These are phyloP conservation scores for Lolium multiflorum DNA, from an alignment of 176 grass and related monocot species.

Conservation along the genomic window DNA sequence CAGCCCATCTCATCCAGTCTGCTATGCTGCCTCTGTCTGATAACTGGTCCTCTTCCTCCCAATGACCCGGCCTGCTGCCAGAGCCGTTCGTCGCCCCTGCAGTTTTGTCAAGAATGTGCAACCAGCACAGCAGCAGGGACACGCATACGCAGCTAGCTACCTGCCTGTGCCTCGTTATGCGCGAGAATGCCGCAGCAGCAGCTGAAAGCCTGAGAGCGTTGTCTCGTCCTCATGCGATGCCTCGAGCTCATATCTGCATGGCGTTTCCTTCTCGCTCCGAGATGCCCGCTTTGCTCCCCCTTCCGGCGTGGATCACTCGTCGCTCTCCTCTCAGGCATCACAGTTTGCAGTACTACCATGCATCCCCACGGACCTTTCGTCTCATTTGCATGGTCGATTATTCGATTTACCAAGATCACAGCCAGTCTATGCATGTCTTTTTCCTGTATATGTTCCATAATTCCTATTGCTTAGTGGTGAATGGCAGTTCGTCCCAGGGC, in stretches of 20 bases:
- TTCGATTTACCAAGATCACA: neutral
- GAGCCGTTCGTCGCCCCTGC: neutral
- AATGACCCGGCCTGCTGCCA: too few species aligned
- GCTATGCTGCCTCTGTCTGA: neutral
- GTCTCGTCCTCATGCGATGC: conserved; percentile 11
- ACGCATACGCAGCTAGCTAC: too few species aligned
- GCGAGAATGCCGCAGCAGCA: conserved; percentile 34
- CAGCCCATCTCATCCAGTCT: conserved; percentile 19
- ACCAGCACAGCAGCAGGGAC: neutral
- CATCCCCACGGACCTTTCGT: neutral
- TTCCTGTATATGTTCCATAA: neutral
- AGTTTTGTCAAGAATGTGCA: conserved; percentile 28
- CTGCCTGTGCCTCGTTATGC: neutral
- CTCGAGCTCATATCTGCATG: conserved; percentile 24
- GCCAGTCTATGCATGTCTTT: neutral
- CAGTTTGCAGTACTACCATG: neutral
- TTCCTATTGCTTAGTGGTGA: neutral
- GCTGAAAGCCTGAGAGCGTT: conserved; percentile 32
- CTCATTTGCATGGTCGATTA: neutral
- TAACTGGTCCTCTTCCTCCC: too few species aligned
- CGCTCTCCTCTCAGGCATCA: conserved; percentile 43
- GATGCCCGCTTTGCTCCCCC: conserved; percentile 29
- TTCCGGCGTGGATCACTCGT: conserved; percentile 39
- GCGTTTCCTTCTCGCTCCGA: conserved; percentile 42
- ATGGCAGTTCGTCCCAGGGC: too few species aligned